phyloP scores from a whole-genome alignment of 257 asterid species.

The Rauvolfia tetraphylla region DNA sequence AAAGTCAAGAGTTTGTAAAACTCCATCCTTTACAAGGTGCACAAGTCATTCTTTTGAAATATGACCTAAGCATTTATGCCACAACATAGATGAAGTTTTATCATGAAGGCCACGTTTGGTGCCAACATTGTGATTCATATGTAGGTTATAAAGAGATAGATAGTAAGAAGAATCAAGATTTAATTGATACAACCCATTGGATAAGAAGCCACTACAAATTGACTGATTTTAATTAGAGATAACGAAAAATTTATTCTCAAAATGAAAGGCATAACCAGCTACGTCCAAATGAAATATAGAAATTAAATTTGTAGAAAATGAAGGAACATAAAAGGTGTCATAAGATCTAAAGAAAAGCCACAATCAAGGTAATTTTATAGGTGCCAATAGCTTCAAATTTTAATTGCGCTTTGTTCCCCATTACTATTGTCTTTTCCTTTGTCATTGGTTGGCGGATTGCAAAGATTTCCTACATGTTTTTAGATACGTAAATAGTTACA shows the following conservation, averaged over 20 bases:
- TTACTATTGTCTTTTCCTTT: not conserved
- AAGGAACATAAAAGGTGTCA: not conserved
- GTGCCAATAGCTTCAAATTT: not conserved
- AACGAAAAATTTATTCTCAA: not conserved
- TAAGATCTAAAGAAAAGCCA: not conserved
- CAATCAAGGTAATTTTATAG: not conserved
- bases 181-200: not conserved
- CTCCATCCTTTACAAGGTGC: not conserved
- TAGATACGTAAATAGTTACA: not conserved
- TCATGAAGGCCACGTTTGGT: not conserved
- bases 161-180: not conserved
- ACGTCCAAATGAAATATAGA: not conserved
- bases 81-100: not conserved
- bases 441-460: too few species aligned
- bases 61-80: not conserved
- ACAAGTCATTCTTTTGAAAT: not conserved
- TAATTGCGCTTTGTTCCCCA: too few species aligned
- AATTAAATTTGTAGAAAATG: too few species aligned
- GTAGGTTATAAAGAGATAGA: not conserved
- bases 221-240: not conserved
- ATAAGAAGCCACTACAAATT: not conserved
- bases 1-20: too few species aligned
- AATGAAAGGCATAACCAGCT: not conserved
- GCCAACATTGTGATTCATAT: not conserved
- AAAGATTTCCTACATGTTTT: not conserved